Conservation (phyloP, 352 stramenopile genomes). For the Phytopythium ostracodes region DNA sequence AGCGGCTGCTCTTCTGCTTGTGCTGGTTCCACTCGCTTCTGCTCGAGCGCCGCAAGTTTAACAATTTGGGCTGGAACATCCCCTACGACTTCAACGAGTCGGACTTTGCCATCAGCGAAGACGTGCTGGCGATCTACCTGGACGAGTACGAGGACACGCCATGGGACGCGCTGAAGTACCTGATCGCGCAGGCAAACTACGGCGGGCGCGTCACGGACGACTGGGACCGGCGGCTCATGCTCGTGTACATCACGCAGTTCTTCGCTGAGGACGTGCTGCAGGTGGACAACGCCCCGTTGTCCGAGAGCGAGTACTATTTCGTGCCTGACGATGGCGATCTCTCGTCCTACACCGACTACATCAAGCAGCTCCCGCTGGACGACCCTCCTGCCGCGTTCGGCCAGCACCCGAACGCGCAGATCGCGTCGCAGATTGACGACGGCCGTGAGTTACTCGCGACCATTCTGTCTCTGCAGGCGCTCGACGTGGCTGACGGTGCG, state of each 20-base stretch:
- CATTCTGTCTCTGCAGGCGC: constrained; percentile 88
- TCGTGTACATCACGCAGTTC: constrained; percentile 95
- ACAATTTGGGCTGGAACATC: constrained; percentile 96
- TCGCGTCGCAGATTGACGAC: constrained; percentile 93
- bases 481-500: constrained; percentile 74
- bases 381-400: constrained; percentile 92
- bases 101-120: constrained; percentile 95
- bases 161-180: constrained; percentile 94
- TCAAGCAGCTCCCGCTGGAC: constrained; percentile 85
- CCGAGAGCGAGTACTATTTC: constrained; percentile 91
- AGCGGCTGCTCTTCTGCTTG: constrained; percentile 92
- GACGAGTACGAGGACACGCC: constrained; percentile 91
- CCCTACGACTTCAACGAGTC: constrained; percentile 98
- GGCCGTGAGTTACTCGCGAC: constrained; percentile 86
- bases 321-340: constrained; percentile 92
- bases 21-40: constrained; percentile 96
- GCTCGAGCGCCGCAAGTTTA: constrained; percentile 95
- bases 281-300: constrained; percentile 83
- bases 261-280: constrained; percentile 89
- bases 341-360: constrained; percentile 86
- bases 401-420: constrained; percentile 95
- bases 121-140: constrained; percentile 94
- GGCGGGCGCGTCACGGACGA: constrained; percentile 95
- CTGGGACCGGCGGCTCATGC: constrained; percentile 94
- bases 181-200: constrained; percentile 96